Evolutionary conservation across 2,329 filamentous ascomycete genomes (phyloP).

Genomic region (Fusarium sp.): DNA sequence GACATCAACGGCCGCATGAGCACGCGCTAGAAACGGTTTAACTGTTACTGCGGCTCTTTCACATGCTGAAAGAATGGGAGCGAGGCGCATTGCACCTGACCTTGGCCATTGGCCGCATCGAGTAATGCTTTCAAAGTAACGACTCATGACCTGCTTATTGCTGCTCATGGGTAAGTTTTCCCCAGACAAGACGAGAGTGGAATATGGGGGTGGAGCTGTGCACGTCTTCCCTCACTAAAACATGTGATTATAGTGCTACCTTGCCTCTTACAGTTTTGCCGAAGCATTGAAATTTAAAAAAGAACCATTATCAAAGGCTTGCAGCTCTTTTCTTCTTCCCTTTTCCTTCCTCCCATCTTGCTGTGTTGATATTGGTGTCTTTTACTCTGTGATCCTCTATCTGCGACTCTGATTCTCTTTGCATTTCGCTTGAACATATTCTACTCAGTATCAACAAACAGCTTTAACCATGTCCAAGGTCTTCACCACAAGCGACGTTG

Average conservation of each 20-base stretch:
- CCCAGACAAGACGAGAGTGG: slow-evolving; percentile 12
- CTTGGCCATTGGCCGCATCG: slow-evolving; percentile 39
- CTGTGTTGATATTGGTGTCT: slow-evolving; percentile 1
- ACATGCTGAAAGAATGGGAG: slow-evolving; percentile 38
- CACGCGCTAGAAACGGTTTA: slow-evolving; percentile 22
- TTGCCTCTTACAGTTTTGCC: slow-evolving; percentile 31
- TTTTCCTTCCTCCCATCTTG: slow-evolving; percentile 4
- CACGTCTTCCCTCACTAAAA: slow-evolving; percentile 9
- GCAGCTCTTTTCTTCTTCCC: neutral
- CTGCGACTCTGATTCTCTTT: slow-evolving; percentile 2
- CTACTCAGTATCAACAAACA: slow-evolving; percentile 4
- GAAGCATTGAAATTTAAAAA: slow-evolving; percentile 42
- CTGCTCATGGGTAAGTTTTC: slow-evolving; percentile 7
- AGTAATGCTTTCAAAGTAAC: slow-evolving; percentile 30
- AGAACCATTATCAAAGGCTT: slow-evolving; percentile 13
- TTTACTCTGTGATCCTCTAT: slow-evolving; percentile 10
- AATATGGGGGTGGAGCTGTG: slow-evolving; percentile 34
- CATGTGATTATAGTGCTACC: slow-evolving; percentile 44
- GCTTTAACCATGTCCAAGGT: slow-evolving; percentile 81
- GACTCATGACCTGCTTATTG: slow-evolving; percentile 38
- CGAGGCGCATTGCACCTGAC: slow-evolving; percentile 42
- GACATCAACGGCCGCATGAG: slow-evolving; percentile 41
- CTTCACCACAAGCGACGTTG: slow-evolving; percentile 86
- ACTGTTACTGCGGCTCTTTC: slow-evolving; percentile 30
- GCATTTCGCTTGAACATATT: slow-evolving; percentile 6